phyloP scores from a whole-genome alignment of 2,329 filamentous ascomycete genomes.

The Penicillium sp. region DNA sequence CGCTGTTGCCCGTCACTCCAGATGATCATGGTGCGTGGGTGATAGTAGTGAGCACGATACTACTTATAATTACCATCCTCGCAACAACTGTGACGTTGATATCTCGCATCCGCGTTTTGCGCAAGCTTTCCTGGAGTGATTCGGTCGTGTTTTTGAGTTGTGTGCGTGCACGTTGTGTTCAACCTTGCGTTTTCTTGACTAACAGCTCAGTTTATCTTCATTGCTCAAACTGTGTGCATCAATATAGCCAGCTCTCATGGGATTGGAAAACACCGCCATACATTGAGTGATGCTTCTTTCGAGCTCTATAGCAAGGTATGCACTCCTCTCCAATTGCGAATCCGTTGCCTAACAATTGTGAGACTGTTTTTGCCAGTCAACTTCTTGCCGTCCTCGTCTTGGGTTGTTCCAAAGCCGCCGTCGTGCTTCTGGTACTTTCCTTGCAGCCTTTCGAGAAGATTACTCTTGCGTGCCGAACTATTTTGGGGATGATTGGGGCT shows the following conservation, averaged over 20 bases:
- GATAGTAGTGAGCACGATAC: constrained; percentile 12
- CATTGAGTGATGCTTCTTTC: constrained; percentile 3
- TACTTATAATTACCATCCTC: constrained; percentile 9
- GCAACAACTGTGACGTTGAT: constrained; percentile 10
- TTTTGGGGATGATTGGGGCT: constrained; percentile 1
- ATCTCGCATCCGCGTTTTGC: constrained; percentile 9
- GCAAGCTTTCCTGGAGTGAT: constrained; percentile 9
- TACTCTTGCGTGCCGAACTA: constrained; percentile 4
- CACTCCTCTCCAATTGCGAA: fast-evolving
- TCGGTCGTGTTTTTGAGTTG: constrained; percentile 2
- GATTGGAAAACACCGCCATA: constrained; percentile 8
- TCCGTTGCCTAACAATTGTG: not conserved
- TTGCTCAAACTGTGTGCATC: constrained; percentile 9
- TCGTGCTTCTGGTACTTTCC: constrained; percentile 8
- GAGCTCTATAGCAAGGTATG: constrained; percentile 9
- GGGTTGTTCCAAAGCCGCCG: constrained; percentile 11
- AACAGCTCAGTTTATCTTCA: not conserved
- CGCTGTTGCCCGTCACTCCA: constrained; percentile 8
- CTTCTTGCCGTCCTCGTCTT: constrained; percentile 10
- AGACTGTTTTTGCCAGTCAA: constrained; percentile 9
- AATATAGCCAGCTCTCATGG: constrained; percentile 10
- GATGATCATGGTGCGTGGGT: constrained; percentile 15
- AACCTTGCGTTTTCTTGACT: not conserved
- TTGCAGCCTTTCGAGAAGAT: constrained; percentile 9
- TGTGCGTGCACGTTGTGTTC: not conserved